Evolutionary conservation across 164 flowering plant genomes (phyloP).

Genomic region (Tinospora cordifolia): DNA sequence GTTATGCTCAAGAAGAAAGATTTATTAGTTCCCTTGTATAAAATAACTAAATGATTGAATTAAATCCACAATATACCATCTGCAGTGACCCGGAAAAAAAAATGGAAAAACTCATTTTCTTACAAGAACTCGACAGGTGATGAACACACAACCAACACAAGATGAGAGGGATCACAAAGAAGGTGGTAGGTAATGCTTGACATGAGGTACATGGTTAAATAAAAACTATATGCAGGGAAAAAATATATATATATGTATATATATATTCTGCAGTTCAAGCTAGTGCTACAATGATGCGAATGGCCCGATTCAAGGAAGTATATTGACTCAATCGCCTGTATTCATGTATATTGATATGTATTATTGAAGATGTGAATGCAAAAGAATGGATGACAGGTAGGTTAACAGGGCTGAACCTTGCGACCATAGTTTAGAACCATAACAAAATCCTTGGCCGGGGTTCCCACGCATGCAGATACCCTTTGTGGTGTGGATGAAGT

Average conservation of each 20-base stretch:
- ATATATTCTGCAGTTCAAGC: neutral
- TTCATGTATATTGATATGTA: neutral
- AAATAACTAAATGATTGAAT: neutral
- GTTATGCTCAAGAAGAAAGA: neutral
- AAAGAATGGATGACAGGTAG: neutral
- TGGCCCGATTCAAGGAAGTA: too few species aligned
- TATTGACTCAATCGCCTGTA: neutral
- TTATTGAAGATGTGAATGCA: constrained; percentile 4
- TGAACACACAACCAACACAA: neutral
- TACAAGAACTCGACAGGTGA: neutral
- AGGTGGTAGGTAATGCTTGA: neutral
- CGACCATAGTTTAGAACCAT: constrained; percentile 73
- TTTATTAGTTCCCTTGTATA: neutral
- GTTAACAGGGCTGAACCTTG: constrained; percentile 19
- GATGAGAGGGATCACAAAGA: neutral
- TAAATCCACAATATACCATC: neutral
- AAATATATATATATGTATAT: neutral
- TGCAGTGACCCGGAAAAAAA: neutral
- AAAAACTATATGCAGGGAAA: neutral
- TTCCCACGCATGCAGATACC: constrained; percentile 46
- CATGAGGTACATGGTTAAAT: neutral
- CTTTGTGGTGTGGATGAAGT: constrained; percentile 35
- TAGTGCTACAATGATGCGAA: neutral
- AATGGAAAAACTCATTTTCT: neutral
- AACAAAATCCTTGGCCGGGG: constrained; percentile 76